A percentile compares a stretch with the other conserved stretches of the same genome.
These are phyloP conservation scores for Trametes punicea DNA, from an alignment of 768 basidiomycete genomes.

Conservation along the genomic window DNA sequence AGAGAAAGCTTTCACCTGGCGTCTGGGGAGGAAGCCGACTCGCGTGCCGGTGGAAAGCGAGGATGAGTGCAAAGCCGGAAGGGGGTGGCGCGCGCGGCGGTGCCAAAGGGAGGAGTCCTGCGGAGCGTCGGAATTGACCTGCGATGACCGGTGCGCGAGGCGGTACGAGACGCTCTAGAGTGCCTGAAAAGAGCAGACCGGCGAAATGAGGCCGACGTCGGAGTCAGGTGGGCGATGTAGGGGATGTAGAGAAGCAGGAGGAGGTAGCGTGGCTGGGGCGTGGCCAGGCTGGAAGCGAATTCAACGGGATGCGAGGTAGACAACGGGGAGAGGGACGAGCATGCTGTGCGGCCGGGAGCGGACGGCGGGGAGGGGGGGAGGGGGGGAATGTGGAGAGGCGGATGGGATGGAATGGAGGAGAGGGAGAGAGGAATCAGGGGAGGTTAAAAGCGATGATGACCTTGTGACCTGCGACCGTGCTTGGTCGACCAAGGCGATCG, in stretches of 20 bases:
- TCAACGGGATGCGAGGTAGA: too few relatives aligned
- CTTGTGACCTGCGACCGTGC: slow-evolving; percentile 1
- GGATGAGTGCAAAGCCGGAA: too few relatives aligned
- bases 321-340: not conserved
- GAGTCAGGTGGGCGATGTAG: not conserved
- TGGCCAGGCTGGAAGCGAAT: not conserved
- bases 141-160: not conserved
- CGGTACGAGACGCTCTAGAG: not conserved
- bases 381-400: not conserved
- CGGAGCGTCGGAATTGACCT: not conserved
- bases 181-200: not conserved
- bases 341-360: not conserved
- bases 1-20: too few relatives aligned
- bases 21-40: too few relatives aligned
- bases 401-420: not conserved
- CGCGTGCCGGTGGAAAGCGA: too few relatives aligned
- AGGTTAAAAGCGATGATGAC: not conserved
- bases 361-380: not conserved
- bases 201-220: not conserved
- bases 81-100: not conserved
- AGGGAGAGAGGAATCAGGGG: not conserved
- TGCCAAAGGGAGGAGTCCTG: not conserved
- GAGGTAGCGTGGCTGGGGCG: not conserved
- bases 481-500: not conserved
- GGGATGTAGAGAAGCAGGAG: not conserved